A percentile compares a stretch with the other conserved stretches of the same genome.
These are phyloP conservation scores for Magnaporthiopsis rhizophila DNA, from an alignment of 2,329 filamentous ascomycete species.

Conservation along the genomic window DNA sequence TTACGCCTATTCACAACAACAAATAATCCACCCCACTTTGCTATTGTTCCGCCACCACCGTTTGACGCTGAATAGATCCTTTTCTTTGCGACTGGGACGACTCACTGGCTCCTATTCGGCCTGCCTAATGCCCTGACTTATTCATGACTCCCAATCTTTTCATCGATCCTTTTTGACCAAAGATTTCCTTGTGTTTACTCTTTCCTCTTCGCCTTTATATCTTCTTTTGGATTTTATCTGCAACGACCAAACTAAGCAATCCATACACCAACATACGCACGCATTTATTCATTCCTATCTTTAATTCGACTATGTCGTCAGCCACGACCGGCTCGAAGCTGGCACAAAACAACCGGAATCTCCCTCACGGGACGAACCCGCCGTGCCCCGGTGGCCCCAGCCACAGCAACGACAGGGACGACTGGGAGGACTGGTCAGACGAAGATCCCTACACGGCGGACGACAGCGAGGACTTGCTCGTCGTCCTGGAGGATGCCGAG, in stretches of 20 bases:
- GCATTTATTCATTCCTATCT: slow-evolving; percentile 5
- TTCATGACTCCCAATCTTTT: neutral
- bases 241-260: neutral
- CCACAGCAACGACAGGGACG: slow-evolving; percentile 22
- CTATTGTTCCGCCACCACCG: neutral
- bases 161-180: neutral
- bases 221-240: slow-evolving; percentile 8
- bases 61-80: neutral
- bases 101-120: neutral
- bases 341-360: slow-evolving; percentile 10
- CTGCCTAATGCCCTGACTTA: neutral
- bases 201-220: slow-evolving; percentile 4
- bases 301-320: slow-evolving; percentile 4
- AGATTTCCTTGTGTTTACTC: neutral
- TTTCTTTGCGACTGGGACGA: slow-evolving; percentile 4
- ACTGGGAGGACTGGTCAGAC: slow-evolving; percentile 49
- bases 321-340: slow-evolving; percentile 19
- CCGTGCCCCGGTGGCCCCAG: slow-evolving; percentile 8
- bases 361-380: neutral
- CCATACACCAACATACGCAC: slow-evolving; percentile 1
- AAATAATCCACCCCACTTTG: neutral
- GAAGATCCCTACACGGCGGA: slow-evolving; percentile 32
- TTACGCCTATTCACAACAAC: too few relatives aligned
- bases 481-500: slow-evolving; percentile 10
- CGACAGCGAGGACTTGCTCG: slow-evolving; percentile 25